Evolutionary conservation across 306 rosid genomes (phyloP).

Genomic region (Erythrophleum fordii): DNA sequence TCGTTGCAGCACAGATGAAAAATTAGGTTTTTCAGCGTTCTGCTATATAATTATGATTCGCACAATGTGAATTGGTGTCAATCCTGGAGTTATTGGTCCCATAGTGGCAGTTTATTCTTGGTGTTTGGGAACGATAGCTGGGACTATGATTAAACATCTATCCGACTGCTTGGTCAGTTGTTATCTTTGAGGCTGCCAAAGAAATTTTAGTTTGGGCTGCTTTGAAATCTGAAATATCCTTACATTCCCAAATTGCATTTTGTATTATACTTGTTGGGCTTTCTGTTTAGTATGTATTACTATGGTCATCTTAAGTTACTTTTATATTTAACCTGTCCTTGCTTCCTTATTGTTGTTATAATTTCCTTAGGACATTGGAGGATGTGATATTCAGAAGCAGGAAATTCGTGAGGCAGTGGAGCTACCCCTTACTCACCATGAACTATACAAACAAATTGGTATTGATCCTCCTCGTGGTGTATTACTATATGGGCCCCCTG

Average conservation of each 20-base stretch:
- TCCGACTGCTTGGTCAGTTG: slow-evolving; percentile 46
- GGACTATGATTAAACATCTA: slow-evolving; percentile 53
- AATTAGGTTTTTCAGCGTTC: not conserved
- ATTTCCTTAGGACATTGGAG: slow-evolving; percentile 83
- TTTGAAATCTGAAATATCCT: slow-evolving; percentile 52
- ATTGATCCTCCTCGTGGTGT: slow-evolving; percentile 99
- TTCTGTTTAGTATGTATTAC: slow-evolving; percentile 9
- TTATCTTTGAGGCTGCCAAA: slow-evolving; percentile 48
- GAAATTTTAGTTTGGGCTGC: slow-evolving; percentile 55
- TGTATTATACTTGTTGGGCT: slow-evolving; percentile 11
- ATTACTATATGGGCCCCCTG: slow-evolving; percentile 96
- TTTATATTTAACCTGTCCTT: not conserved
- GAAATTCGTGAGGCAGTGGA: slow-evolving; percentile 99
- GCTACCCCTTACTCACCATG: slow-evolving; percentile 96
- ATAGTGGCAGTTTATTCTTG: slow-evolving; percentile 51
- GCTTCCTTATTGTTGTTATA: slow-evolving; percentile 9
- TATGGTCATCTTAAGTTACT: not conserved
- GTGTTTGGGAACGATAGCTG: slow-evolving; percentile 58
- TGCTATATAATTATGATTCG: not conserved
- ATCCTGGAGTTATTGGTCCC: not conserved
- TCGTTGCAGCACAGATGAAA: not conserved
- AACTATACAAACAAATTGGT: slow-evolving; percentile 95
- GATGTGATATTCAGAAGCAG: slow-evolving; percentile 98
- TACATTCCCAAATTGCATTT: slow-evolving; percentile 23
- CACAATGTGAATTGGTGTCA: slow-evolving; percentile 16